Percentiles rank a stretch among this genome's conserved stretches.
These are phyloP conservation scores for Sechiopsis laciniata DNA, from an alignment of 306 rosid genomes.

Conservation along the genomic window DNA sequence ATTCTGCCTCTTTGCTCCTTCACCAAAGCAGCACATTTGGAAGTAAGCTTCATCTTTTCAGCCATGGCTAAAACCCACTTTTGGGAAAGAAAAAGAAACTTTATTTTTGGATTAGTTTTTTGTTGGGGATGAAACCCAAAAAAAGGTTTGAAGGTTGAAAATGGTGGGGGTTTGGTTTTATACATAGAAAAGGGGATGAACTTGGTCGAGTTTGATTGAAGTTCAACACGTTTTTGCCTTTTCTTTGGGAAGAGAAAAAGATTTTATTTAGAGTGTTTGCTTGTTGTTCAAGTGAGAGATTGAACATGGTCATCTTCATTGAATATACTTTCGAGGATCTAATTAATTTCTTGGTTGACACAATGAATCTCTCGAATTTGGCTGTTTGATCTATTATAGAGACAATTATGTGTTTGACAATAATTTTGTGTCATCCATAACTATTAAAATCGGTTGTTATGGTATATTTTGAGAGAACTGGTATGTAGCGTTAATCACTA, in stretches of 20 bases:
- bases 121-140: not conserved
- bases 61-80: slow-evolving; percentile 8
- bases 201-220: slow-evolving; percentile 11
- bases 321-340: too few relatives aligned
- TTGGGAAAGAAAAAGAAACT: not conserved
- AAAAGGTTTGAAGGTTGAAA: not conserved
- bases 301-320: slow-evolving; percentile 10
- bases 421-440: too few relatives aligned
- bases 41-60: not conserved
- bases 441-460: too few relatives aligned
- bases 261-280: not conserved
- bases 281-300: not conserved
- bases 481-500: too few relatives aligned
- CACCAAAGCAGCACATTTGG: slow-evolving; percentile 15
- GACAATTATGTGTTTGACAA: too few relatives aligned
- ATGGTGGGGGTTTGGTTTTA: not conserved
- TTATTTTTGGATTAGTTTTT: not conserved
- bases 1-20: slow-evolving; percentile 14
- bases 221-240: too few relatives aligned
- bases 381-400: too few relatives aligned
- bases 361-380: not conserved
- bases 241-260: too few relatives aligned
- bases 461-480: too few relatives aligned
- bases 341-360: not conserved
- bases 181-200: slow-evolving; percentile 6